Evolutionary conservation across 177 flowering plant genomes (phyloP), one percentile per base, ranked within the genome.

Genomic region (Tripterygium wilfordii): DNA sequence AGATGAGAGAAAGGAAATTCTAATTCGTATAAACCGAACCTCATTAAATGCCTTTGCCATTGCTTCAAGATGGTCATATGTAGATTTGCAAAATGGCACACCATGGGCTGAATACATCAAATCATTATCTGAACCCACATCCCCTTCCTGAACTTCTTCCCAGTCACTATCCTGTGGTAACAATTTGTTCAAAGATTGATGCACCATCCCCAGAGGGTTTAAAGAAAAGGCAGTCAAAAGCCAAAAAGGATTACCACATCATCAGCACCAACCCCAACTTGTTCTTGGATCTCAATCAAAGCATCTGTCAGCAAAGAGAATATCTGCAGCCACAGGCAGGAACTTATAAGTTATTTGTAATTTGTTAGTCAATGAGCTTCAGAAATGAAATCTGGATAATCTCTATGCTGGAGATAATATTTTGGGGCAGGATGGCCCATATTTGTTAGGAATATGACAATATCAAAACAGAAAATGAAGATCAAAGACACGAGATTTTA

Each of bases 211-310:
- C 6, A 37, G 21, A 52, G 42, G 22, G 29, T 26, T 30, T 35
- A 43, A 57, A 40, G 28, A 4, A 5, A 40, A 16, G 30, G 29
- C 33, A 30, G 25, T 49, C 20, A 42, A 27, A 54, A 46, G 22
- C 42, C 26, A 22, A 5, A 8, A 19, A 1, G 35, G 38, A 4
- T n/a, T n/a, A n/a, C 49, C 44, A 83, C 98, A 84, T 85, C 85
- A 46, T 80, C 79, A 32, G 63, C 74, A 40, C 45, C 79, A 64
- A 20, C 79, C 18, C 54, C 10, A 47, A 68, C 83, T 69, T 87
- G 96, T 55, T 94, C 99, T 74, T 81, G 84, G 44, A 89, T 84
- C 67, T 94, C 99, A 57, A 85, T 64, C 62, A 87, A 45, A 49
- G 63, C 66, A 57, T 94, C 99, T 9, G 92, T 95, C 67, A 89